phyloP scores from a whole-genome alignment of 2,329 filamentous ascomycete species.

The Furcasterigmium furcatum region DNA sequence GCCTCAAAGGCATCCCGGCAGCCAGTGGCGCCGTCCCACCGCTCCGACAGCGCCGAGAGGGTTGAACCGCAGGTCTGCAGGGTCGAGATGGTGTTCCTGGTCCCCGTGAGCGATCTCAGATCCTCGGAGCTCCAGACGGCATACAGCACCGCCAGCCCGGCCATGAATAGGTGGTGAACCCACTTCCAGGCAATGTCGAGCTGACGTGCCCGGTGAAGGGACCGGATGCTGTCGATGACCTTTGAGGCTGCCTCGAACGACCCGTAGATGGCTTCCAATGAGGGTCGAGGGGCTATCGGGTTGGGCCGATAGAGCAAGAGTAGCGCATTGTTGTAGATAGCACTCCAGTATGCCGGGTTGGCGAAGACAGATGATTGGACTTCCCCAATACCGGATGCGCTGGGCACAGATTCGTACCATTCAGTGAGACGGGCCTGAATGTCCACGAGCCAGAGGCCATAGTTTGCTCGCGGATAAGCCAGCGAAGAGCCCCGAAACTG shows the following conservation, averaged over 20 bases:
- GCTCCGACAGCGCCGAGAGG: slow-evolving; percentile 24
- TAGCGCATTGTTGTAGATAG: slow-evolving; percentile 22
- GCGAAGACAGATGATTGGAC: slow-evolving; percentile 23
- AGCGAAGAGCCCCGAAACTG: slow-evolving; percentile 17
- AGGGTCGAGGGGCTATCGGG: slow-evolving; percentile 13
- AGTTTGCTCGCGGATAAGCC: slow-evolving; percentile 23
- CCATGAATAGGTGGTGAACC: slow-evolving; percentile 27
- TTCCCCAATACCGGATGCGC: too few relatives aligned
- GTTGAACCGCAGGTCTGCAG: slow-evolving; percentile 24
- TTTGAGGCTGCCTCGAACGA: slow-evolving; percentile 21
- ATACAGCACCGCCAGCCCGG: slow-evolving; percentile 24
- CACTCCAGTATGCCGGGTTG: slow-evolving; percentile 23
- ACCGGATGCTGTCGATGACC: slow-evolving; percentile 21
- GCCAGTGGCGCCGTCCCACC: slow-evolving; percentile 21
- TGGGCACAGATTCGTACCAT: slow-evolving; percentile 25
- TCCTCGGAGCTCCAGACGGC: slow-evolving; percentile 25
- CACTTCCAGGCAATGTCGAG: slow-evolving; percentile 26
- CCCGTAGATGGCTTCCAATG: slow-evolving; percentile 16
- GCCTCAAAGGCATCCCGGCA: slow-evolving; percentile 24
- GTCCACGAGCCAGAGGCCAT: slow-evolving; percentile 21
- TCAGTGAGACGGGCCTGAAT: slow-evolving; percentile 23
- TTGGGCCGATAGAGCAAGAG: slow-evolving; percentile 25
- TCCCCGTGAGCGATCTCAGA: slow-evolving; percentile 16
- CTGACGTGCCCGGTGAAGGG: slow-evolving; percentile 23
- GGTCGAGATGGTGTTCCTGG: slow-evolving; percentile 15